Evolutionary conservation across 2,329 filamentous ascomycete species (phyloP).

Genomic region (Clarireedia homoeocarpa): DNA sequence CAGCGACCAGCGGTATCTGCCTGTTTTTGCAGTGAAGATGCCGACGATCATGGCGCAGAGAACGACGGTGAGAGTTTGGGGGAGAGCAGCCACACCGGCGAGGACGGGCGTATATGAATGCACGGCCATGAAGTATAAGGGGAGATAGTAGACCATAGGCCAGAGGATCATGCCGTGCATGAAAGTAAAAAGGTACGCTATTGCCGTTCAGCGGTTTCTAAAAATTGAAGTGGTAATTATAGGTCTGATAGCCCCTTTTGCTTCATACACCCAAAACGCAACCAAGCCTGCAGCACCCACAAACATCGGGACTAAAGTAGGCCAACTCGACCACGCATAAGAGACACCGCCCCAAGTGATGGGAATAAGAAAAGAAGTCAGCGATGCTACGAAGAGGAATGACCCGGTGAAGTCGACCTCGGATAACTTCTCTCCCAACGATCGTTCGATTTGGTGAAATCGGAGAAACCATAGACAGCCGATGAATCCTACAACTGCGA

Average conservation of each 20-base stretch:
- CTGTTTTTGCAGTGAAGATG: slow-evolving; percentile 45
- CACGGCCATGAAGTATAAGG: slow-evolving; percentile 41
- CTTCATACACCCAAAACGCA: slow-evolving; percentile 42
- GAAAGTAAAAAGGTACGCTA: slow-evolving; percentile 40
- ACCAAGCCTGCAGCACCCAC: slow-evolving; percentile 44
- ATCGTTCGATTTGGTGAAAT: slow-evolving; percentile 12
- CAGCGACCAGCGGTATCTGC: slow-evolving; percentile 41
- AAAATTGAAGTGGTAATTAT: slow-evolving; percentile 33
- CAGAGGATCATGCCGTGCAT: slow-evolving; percentile 49
- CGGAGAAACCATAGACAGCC: slow-evolving; percentile 18
- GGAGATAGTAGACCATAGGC: slow-evolving; percentile 46
- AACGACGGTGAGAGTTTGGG: slow-evolving; percentile 53
- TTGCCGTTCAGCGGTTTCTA: slow-evolving; percentile 37
- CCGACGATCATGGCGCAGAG: slow-evolving; percentile 46
- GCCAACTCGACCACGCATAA: slow-evolving; percentile 54
- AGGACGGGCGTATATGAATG: slow-evolving; percentile 43
- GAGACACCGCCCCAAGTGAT: slow-evolving; percentile 54
- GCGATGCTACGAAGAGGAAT: slow-evolving; percentile 49
- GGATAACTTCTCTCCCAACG: slow-evolving; percentile 28
- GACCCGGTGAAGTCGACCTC: slow-evolving; percentile 55
- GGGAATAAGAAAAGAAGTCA: slow-evolving; percentile 51
- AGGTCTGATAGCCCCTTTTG: slow-evolving; percentile 26
- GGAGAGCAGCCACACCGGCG: slow-evolving; percentile 48
- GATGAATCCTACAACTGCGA: slow-evolving; percentile 14
- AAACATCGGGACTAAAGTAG: slow-evolving; percentile 51